Evolutionary conservation across 768 basidiomycete species (phyloP).

Genomic region (Auriscalpium vulgare): DNA sequence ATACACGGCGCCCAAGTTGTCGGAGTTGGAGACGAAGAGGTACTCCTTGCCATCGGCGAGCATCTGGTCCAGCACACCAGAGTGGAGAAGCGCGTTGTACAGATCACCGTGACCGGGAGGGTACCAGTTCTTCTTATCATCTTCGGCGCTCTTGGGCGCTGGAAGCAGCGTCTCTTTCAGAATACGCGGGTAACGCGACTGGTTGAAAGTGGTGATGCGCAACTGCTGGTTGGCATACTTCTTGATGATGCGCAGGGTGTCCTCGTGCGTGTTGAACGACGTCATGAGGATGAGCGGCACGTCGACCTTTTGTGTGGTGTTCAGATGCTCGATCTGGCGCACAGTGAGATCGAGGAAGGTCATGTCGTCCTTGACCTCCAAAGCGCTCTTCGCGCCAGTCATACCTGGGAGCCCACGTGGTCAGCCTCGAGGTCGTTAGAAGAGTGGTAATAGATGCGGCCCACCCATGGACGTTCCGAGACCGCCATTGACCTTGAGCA

Average conservation of each 20-base stretch:
- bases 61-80: constrained; percentile 85
- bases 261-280: constrained; percentile 96
- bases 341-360: constrained; percentile 94
- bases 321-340: constrained; percentile 92
- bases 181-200: constrained; percentile 91
- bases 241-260: constrained; percentile 93
- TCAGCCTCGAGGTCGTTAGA: not conserved
- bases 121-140: constrained; percentile 93
- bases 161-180: constrained; percentile 84
- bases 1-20: constrained; percentile 89
- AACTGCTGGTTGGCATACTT: constrained; percentile 95
- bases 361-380: constrained; percentile 97
- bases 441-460: constrained; percentile 16
- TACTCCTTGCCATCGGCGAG: constrained; percentile 92
- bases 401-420: constrained; percentile 41
- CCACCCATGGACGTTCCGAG: constrained; percentile 84
- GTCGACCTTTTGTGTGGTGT: constrained; percentile 75
- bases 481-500: constrained; percentile 93
- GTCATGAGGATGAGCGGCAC: constrained; percentile 99
- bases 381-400: constrained; percentile 85
- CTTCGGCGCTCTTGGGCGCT: constrained; percentile 65
- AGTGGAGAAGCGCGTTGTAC: constrained; percentile 87
- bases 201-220: constrained; percentile 87
- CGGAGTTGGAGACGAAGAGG: constrained; percentile 95
- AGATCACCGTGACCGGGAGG: constrained; percentile 96